Evolutionary conservation across 2,329 filamentous ascomycete species (phyloP), one percentile per base, ranked within the genome.

Genomic region (Dryadomyces quercus-mongolicae): DNA sequence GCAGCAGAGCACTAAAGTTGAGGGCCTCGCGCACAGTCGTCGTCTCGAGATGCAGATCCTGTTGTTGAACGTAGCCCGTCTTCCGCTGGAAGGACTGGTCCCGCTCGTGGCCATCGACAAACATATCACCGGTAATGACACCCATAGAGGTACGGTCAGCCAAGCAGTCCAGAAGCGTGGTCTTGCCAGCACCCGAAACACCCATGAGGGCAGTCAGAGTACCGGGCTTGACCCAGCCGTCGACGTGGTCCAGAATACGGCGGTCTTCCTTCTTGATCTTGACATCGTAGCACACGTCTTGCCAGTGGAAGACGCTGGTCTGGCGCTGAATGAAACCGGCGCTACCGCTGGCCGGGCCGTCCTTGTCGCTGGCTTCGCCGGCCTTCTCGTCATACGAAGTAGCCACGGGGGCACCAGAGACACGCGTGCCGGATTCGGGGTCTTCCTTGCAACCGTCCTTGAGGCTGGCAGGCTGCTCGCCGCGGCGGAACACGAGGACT

Each of bases 191-290:
- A 60, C 91, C 90, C 36, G 86, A 90, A 7, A 91, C 88, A 70
- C 89, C 87, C 89, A 95, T 95, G 2, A 95, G 75, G 44, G 89
- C 90, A 16, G 90, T 95, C 53, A 94, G 68, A 18, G 88, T 95
- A 58, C 91, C 91, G 3, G 91, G 90, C 68, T 94, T 93, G 57
- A 95, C 89, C 87, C 88, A 95, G 36, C 91, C 91, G 64, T 94
- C 87, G 16, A 95, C 87, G 59, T 93, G 75, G 62, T 95, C 85
- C 56, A 96, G 72, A 63, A 96, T 86, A 49, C 85, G 81, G n/a
- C 89, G 80, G 1, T 76, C 71, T 62, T 92, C 82, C 10, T 74
- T 74, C 73, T 94, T 94, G 70, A 95, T 91, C 68, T 88, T 85
- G 67, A 83, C 73, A 55, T 82, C 76, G 62, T 79, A 95, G 70